Conservation (phyloP, 225 moss, liverwort and hornwort genomes). For the Polytrichum formosum region DNA sequence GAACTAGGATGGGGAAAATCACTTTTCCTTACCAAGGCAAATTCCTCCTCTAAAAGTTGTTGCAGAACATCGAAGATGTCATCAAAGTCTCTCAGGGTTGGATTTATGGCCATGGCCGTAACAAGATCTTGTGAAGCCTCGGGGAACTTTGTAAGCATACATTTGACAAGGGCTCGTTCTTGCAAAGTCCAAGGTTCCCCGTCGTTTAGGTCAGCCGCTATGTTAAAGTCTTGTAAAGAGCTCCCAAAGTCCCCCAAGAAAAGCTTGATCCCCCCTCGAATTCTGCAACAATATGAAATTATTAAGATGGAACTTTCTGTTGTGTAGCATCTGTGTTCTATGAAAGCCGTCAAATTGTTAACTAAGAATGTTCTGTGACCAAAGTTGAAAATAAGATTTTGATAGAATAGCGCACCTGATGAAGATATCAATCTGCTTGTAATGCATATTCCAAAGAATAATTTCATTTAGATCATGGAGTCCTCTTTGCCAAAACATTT, state of each 20-base stretch:
- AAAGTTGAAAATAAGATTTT: background rate
- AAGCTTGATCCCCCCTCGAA: slow-evolving; percentile 11
- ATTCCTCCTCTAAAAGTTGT: background rate
- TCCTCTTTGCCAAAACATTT: slow-evolving; percentile 11
- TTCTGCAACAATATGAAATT: background rate
- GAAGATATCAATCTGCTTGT: background rate
- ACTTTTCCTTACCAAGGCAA: too few species aligned
- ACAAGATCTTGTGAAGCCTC: slow-evolving; percentile 14
- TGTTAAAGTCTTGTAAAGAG: slow-evolving; percentile 12
- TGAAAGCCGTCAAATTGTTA: too few species aligned
- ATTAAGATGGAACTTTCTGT: too few species aligned
- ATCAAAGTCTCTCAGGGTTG: background rate
- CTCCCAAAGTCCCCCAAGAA: slow-evolving; percentile 9
- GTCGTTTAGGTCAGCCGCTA: background rate
- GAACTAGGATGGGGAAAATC: background rate
- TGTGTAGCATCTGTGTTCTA: too few species aligned
- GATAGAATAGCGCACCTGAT: slow-evolving; percentile 3
- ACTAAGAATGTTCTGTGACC: background rate
- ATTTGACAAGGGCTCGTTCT: slow-evolving; percentile 13
- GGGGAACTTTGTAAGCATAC: slow-evolving; percentile 2
- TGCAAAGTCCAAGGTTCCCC: background rate
- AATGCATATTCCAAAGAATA: background rate
- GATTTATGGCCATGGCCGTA: background rate
- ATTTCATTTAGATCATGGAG: slow-evolving; percentile 11
- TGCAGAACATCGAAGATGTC: background rate